Conservation (phyloP, 1,139 yeast genomes). For the Yamadazyma membranifaciens region DNA sequence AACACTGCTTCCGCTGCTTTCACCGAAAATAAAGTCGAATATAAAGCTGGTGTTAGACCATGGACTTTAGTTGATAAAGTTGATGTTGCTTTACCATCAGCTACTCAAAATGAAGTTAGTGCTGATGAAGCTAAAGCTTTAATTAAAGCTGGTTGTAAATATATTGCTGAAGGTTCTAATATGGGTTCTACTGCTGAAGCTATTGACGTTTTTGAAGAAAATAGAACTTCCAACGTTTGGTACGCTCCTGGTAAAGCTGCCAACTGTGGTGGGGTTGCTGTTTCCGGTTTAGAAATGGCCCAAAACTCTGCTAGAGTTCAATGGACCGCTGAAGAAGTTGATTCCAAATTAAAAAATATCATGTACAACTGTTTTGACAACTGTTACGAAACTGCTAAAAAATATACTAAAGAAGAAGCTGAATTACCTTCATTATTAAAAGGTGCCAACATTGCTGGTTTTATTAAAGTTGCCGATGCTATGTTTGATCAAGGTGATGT, state of each 20-base stretch:
- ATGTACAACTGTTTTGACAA: conserved; percentile 92
- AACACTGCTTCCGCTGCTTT: conserved; percentile 59
- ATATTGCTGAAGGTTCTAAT: conserved; percentile 97
- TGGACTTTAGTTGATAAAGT: conserved; percentile 91
- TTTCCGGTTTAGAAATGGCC: conserved; percentile 98
- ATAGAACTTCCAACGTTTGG: conserved; percentile 83
- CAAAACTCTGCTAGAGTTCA: conserved; percentile 93
- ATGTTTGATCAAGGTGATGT: conserved; percentile 98
- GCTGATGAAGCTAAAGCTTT: conserved; percentile 96
- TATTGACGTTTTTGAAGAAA: conserved; percentile 87
- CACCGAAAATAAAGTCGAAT: conserved; percentile 60
- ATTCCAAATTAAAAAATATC: conserved; percentile 79
- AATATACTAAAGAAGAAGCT: conserved; percentile 71
- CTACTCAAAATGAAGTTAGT: conserved; percentile 97
- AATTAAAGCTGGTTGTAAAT: conserved; percentile 88
- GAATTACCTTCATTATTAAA: conserved; percentile 89
- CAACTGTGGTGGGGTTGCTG: conserved; percentile 99
- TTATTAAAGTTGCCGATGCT: conserved; percentile 96
- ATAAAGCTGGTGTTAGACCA: conserved; percentile 93
- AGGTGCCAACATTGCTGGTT: conserved; percentile 99
- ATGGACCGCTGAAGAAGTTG: conserved; percentile 91
- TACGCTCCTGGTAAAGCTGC: conserved; percentile 99
- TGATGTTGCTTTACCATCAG: conserved; percentile 96
- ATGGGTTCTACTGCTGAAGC: conserved; percentile 99
- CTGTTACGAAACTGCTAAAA: conserved; percentile 84